Evolutionary conservation across 176 grass and related monocot genomes (phyloP).

Genomic region (Tillandsia leiboldiana): DNA sequence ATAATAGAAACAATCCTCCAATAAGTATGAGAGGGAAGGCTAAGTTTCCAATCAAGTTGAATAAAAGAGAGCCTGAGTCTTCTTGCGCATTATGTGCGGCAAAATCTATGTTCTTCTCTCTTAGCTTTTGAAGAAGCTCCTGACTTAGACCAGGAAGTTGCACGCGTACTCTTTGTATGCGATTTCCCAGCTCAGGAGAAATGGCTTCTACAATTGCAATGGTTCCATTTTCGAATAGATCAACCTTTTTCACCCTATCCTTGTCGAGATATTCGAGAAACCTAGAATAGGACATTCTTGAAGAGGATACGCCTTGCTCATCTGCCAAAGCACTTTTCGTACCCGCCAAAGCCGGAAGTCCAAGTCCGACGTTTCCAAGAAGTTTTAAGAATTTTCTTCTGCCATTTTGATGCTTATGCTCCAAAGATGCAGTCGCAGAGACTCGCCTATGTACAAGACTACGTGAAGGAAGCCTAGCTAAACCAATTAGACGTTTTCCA

Average conservation of each 20-base stretch:
- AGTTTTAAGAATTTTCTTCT: constrained; percentile 83
- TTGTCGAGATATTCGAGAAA: constrained; percentile 95
- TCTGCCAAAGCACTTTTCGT: constrained; percentile 67
- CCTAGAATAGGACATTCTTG: constrained; percentile 94
- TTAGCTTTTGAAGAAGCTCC: constrained; percentile 94
- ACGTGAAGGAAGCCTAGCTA: constrained; percentile 34
- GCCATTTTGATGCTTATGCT: constrained; percentile 42
- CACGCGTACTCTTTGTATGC: constrained; percentile 85
- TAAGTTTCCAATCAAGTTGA: constrained; percentile 90
- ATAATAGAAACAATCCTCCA: constrained; percentile 80
- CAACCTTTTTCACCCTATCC: constrained; percentile 87
- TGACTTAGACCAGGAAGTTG: constrained; percentile 86
- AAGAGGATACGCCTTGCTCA: constrained; percentile 83
- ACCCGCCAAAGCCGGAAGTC: constrained; percentile 47
- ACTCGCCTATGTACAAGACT: constrained; percentile 32
- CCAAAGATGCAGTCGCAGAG: constrained; percentile 52
- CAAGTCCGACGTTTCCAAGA: constrained; percentile 58
- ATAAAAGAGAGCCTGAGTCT: constrained; percentile 78
- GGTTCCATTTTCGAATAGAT: constrained; percentile 87
- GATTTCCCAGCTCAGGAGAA: constrained; percentile 87
- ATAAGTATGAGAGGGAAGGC: constrained; percentile 96
- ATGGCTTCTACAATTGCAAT: constrained; percentile 92
- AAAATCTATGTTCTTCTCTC: constrained; percentile 94
- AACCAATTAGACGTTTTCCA: constrained; percentile 18
- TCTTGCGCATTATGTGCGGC: constrained; percentile 88